Evolutionary conservation across 495 filamentous ascomycete species (phyloP), one percentile per base, ranked within the genome.

Genomic region (Xylaria cubensis): DNA sequence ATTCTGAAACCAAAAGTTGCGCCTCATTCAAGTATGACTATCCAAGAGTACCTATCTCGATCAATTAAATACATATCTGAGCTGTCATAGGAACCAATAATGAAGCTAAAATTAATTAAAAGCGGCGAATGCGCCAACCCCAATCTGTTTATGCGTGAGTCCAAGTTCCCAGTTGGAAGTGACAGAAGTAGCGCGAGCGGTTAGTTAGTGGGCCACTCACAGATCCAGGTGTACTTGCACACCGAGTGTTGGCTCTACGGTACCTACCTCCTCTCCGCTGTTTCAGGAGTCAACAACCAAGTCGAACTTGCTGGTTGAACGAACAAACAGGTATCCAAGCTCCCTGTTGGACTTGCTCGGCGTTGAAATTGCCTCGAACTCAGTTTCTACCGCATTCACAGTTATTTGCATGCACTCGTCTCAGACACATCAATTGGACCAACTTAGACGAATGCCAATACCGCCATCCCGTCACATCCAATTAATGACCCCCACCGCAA

Each of bases 401-500:
- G 26, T 29, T 17, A 59, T 17, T 59, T 36, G 55, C 55, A 59
- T 34, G 55, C 55, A 26, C n/a, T 26, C 10, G 48, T 19, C 19
- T 9, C 21, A 21, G 59, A 53, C 17, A 29, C 5, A 9, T 21
- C 46, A 64, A 32, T 42, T 63, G 59, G 69, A 39, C 24, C 24
- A n/a, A 19, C 9, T 21, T 26, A 59, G 59, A 55, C 44, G 46
- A 70, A 63, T 55, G 68, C 58, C 24, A 64, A 50, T 39, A 64
- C 58, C 61, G 29, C 24, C 17, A 51, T 70, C 68, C 58, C 58
- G 64, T 65, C 62, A 59, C 51, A 59, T 67, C 70, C 41, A 72
- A 72, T 72, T 67, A 66, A 56, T 53, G 51, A 65, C 63, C 70
- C 69, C 70, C 70, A 72, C 70, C 50, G 62, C 63, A 67, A 61